Evolutionary conservation across 352 stramenopile species (phyloP).

Genomic region (Globisporangium canariense): DNA sequence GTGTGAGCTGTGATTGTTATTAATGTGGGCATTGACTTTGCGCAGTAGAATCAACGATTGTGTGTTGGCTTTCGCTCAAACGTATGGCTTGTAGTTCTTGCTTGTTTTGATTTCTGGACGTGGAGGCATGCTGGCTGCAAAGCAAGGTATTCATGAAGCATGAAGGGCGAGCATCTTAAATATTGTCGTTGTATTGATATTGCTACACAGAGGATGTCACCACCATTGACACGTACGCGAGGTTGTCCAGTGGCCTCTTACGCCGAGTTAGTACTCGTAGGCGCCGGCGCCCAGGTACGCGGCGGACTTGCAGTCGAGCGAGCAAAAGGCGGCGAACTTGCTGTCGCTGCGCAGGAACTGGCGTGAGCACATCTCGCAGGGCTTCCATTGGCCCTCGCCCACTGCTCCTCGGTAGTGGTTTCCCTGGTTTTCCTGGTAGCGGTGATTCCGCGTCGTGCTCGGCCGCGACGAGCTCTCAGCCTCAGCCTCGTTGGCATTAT

Average conservation of each 20-base stretch:
- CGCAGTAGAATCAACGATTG: too few relatives aligned
- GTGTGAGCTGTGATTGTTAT: too few relatives aligned
- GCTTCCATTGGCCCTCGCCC: constrained; percentile 21
- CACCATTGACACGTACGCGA: too few relatives aligned
- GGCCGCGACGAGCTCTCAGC: neutral
- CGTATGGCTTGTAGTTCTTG: too few relatives aligned
- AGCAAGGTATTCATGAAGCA: too few relatives aligned
- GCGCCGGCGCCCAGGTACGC: constrained; percentile 24
- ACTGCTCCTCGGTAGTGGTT: constrained; percentile 14
- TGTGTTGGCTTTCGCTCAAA: too few relatives aligned
- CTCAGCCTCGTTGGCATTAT: neutral
- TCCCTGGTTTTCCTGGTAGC: neutral
- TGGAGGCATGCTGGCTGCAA: too few relatives aligned
- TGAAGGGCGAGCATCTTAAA: neutral
- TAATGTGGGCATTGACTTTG: too few relatives aligned
- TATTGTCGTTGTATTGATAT: neutral
- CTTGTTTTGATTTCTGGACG: too few relatives aligned
- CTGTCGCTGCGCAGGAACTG: constrained; percentile 28
- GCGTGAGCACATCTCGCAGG: constrained; percentile 36
- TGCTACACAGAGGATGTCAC: neutral
- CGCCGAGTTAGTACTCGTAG: neutral
- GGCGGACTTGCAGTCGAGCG: constrained; percentile 40
- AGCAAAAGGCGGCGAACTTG: constrained; percentile 32
- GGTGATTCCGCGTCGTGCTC: neutral
- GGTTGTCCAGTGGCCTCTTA: too few relatives aligned